These are phyloP conservation scores for Arxiozyma slooffiae DNA, from an alignment of 1,139 yeast genomes.

Conservation along the genomic window DNA sequence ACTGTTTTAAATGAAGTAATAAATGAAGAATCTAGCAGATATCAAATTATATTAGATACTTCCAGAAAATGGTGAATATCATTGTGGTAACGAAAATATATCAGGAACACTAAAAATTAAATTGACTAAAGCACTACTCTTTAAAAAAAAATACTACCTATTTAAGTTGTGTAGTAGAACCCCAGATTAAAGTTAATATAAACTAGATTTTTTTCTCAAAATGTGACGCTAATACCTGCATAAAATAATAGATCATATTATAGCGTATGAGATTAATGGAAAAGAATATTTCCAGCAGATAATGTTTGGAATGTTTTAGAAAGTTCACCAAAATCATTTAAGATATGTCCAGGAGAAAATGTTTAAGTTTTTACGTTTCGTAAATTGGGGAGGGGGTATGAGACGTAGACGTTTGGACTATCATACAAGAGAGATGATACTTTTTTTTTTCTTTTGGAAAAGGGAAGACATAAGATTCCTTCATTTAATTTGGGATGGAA, in stretches of 20 bases:
- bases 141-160: conserved; percentile 20
- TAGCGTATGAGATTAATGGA: conserved; percentile 14
- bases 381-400: conserved; percentile 16
- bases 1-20: background rate
- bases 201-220: conserved; percentile 16
- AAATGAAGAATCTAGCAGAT: conserved; percentile 19
- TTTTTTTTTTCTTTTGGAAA: conserved; percentile 20
- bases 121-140: conserved; percentile 17
- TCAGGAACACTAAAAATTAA: conserved; percentile 19
- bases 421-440: conserved; percentile 16
- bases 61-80: conserved; percentile 23
- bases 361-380: conserved; percentile 22
- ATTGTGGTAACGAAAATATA: conserved; percentile 22
- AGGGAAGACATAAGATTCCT: conserved; percentile 19
- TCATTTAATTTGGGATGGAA: conserved; percentile 24
- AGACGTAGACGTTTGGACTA: conserved; percentile 21
- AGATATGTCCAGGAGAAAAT: conserved; percentile 23
- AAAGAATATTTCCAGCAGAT: conserved; percentile 27
- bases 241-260: conserved; percentile 23
- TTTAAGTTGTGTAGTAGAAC: conserved; percentile 24
- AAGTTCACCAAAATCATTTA: conserved; percentile 23
- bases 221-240: conserved; percentile 19
- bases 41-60: conserved; percentile 17
- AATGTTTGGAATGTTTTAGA: conserved; percentile 26
- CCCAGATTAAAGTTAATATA: conserved; percentile 20